phyloP scores from a whole-genome alignment of 169 alveolate species.

The Plasmodium fragile region DNA sequence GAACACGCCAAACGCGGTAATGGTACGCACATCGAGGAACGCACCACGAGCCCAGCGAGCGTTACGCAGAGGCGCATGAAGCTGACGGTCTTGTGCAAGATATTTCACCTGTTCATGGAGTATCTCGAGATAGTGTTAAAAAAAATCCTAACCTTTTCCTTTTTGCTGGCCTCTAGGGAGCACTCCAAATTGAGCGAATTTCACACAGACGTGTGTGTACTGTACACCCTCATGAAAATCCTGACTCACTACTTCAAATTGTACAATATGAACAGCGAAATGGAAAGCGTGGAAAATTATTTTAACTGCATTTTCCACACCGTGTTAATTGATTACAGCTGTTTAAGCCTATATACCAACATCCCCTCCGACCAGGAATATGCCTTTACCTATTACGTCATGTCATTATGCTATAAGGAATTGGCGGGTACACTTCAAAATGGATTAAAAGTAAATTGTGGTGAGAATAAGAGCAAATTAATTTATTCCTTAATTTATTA shows the following conservation, averaged over 20 bases:
- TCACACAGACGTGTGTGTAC: slow-evolving; percentile 39
- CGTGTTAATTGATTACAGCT: slow-evolving; percentile 41
- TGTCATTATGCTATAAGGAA: slow-evolving; percentile 65
- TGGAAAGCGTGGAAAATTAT: slow-evolving; percentile 62
- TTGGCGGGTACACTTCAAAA: slow-evolving; percentile 23
- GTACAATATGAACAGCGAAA: slow-evolving; percentile 57
- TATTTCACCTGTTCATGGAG: slow-evolving; percentile 57
- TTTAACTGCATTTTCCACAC: slow-evolving; percentile 46
- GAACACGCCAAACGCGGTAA: not conserved
- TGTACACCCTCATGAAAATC: slow-evolving; percentile 61
- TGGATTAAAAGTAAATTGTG: slow-evolving; percentile 7
- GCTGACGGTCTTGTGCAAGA: slow-evolving; percentile 34
- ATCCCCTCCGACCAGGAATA: slow-evolving; percentile 60
- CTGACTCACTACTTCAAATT: slow-evolving; percentile 22
- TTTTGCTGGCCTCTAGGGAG: slow-evolving; percentile 60
- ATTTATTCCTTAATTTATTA: slow-evolving; percentile 53
- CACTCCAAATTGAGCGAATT: slow-evolving; percentile 22
- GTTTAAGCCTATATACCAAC: slow-evolving; percentile 63
- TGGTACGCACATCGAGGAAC: not conserved
- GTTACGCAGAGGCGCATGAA: slow-evolving; percentile 46
- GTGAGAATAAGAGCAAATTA: slow-evolving; percentile 8
- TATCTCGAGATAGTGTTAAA: slow-evolving; percentile 36
- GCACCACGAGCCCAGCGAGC: not conserved
- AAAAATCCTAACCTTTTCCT: slow-evolving; percentile 43
- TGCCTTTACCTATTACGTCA: slow-evolving; percentile 65